Evolutionary conservation across 2,329 filamentous ascomycete genomes (phyloP).

Genomic region (Calonectria naviculata): DNA sequence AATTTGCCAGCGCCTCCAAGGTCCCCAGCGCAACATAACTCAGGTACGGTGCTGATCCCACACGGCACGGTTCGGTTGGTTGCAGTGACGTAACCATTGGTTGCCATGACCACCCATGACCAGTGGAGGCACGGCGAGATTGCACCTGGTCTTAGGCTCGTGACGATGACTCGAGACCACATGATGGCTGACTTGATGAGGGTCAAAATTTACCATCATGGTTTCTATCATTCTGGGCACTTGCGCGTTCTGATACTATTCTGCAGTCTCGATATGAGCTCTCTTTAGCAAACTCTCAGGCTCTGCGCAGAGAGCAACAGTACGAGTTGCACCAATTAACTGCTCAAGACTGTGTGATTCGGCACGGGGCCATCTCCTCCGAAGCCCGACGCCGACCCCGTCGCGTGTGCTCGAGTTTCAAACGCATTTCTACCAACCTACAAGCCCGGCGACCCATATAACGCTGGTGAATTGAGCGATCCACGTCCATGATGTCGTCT

Average conservation of each 20-base stretch:
- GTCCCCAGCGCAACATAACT: constrained; percentile 3
- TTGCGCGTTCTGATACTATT: not conserved
- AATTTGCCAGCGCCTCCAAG: constrained; percentile 9
- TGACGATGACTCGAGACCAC: constrained; percentile 34
- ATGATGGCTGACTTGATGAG: constrained; percentile 32
- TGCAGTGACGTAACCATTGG: constrained; percentile 39
- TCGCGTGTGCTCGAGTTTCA: constrained; percentile 10
- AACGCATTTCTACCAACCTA: constrained; percentile 13
- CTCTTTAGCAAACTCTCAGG: not conserved
- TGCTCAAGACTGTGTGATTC: constrained; percentile 2
- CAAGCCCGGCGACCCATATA: constrained; percentile 4
- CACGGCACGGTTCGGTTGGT: constrained; percentile 33
- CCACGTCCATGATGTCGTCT: constrained; percentile 26
- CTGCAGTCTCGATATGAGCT: not conserved
- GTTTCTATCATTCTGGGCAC: not conserved
- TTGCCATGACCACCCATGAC: constrained; percentile 22
- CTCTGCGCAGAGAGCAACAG: not conserved
- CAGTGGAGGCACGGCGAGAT: not conserved
- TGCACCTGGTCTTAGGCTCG: constrained; percentile 29
- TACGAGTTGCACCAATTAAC: not conserved
- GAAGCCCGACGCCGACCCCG: constrained; percentile 20
- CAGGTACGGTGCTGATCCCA: constrained; percentile 27
- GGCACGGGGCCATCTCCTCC: constrained; percentile 25
- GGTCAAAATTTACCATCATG: not conserved
- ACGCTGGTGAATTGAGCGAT: constrained; percentile 16